These are phyloP conservation scores for Canna indica DNA, from an alignment of 176 grass and related monocot species.

Conservation along the genomic window DNA sequence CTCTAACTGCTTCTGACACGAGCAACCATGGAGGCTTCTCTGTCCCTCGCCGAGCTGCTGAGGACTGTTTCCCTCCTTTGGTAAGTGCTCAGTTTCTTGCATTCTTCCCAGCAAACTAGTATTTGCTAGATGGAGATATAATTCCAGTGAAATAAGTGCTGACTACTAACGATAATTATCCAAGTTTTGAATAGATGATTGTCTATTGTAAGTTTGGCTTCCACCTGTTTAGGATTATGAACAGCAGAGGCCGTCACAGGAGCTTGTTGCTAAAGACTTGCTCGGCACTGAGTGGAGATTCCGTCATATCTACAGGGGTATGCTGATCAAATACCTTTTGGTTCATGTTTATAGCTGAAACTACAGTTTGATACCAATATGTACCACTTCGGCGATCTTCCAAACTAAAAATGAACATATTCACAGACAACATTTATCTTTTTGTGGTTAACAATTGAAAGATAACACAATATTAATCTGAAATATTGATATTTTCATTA, in stretches of 20 bases:
- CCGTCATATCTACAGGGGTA: conserved; percentile 97
- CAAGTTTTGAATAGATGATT: not conserved
- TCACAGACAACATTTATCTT: not conserved
- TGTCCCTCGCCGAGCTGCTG: conserved; percentile 82
- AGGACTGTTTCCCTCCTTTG: conserved; percentile 94
- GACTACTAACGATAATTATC: not conserved
- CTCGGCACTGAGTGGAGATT: conserved; percentile 80
- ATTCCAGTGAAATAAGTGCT: not conserved
- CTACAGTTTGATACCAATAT: not conserved
- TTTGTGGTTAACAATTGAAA: not conserved
- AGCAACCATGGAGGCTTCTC: conserved; percentile 94
- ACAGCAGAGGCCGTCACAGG: conserved; percentile 86
- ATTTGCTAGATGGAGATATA: not conserved
- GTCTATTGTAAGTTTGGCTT: not conserved
- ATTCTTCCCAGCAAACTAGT: not conserved
- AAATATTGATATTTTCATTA: no score
- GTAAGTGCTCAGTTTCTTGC: conserved; percentile 23
- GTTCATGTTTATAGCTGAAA: not conserved
- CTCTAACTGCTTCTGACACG: conserved; percentile 84
- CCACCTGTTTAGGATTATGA: conserved; percentile 62
- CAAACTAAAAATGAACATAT: not conserved
- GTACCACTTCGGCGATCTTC: not conserved
- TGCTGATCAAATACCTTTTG: not conserved
- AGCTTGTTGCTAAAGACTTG: conserved; percentile 90
- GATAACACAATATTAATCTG: no score